Evolutionary conservation across 345 rosid genomes (phyloP).

Genomic region (Corymbia maculata): DNA sequence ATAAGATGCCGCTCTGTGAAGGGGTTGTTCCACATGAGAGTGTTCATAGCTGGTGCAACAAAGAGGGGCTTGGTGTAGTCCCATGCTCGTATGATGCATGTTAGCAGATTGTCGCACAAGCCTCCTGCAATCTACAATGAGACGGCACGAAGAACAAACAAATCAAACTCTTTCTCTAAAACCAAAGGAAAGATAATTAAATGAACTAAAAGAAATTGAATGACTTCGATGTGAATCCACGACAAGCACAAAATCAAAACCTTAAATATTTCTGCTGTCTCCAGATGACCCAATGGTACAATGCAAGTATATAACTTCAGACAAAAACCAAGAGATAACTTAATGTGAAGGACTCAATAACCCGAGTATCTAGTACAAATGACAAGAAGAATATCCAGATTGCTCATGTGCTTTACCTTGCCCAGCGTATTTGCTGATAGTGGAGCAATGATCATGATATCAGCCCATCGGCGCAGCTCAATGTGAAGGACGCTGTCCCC

Average conservation of each 20-base stretch:
- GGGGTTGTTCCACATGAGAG: constrained; percentile 89
- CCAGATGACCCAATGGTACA: not conserved
- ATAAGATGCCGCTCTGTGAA: constrained; percentile 81
- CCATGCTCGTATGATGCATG: constrained; percentile 90
- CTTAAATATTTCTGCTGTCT: not conserved
- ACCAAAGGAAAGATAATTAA: not conserved
- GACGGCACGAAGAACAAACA: not conserved
- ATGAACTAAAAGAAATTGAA: not conserved
- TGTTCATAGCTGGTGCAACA: constrained; percentile 87
- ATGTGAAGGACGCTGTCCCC: constrained; percentile 93
- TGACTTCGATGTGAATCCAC: not conserved
- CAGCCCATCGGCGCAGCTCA: constrained; percentile 92
- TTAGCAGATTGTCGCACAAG: constrained; percentile 78
- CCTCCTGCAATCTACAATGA: constrained; percentile 83
- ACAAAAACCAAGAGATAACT: not conserved
- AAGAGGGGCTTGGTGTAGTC: constrained; percentile 75
- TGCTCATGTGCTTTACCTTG: constrained; percentile 37
- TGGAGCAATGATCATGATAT: constrained; percentile 86
- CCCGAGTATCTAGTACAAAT: not conserved
- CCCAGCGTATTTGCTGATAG: constrained; percentile 91
- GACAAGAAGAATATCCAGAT: not conserved
- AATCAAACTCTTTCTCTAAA: not conserved
- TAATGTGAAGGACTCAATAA: not conserved
- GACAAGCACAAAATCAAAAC: not conserved
- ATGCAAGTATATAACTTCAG: not conserved